Percentiles rank a stretch among this genome's conserved stretches.
Evolutionary conservation across 164 flowering plant species (phyloP).

Genomic region (Stephania yunnanensis): DNA sequence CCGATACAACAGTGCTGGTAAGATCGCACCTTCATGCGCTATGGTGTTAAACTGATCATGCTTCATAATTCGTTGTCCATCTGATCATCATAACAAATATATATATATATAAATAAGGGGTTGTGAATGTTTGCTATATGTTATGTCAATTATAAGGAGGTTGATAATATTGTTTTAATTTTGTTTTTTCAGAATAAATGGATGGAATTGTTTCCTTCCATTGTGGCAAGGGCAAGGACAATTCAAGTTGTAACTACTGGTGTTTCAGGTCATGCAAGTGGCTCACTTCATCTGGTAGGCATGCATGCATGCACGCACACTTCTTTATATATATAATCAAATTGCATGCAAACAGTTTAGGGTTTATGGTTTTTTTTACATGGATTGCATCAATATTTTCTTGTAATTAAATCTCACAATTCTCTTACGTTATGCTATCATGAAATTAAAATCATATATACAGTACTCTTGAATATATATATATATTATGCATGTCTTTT

Average conservation of each 20-base stretch:
- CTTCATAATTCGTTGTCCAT: not conserved
- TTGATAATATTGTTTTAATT: not conserved
- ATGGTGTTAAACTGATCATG: too few species aligned
- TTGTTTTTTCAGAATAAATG: slow-evolving; percentile 58
- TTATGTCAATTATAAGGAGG: too few species aligned
- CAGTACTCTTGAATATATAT: not conserved
- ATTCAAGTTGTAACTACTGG: slow-evolving; percentile 65
- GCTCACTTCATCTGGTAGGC: slow-evolving; percentile 70
- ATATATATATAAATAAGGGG: not conserved
- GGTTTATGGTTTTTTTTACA: not conserved
- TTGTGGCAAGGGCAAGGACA: slow-evolving; percentile 72
- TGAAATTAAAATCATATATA: not conserved
- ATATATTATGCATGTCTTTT: too few species aligned
- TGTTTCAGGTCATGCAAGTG: slow-evolving; percentile 54
- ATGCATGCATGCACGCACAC: not conserved
- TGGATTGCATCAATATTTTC: not conserved
- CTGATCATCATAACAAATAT: not conserved
- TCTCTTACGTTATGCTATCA: too few species aligned
- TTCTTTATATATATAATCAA: too few species aligned
- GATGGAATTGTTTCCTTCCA: slow-evolving; percentile 85
- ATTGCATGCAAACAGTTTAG: too few species aligned
- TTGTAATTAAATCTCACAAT: too few species aligned
- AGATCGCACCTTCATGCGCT: too few species aligned
- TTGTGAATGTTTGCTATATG: not conserved
- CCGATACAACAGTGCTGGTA: too few species aligned